phyloP scores from a whole-genome alignment of 306 rosid species.

The Prunus mongolica region DNA sequence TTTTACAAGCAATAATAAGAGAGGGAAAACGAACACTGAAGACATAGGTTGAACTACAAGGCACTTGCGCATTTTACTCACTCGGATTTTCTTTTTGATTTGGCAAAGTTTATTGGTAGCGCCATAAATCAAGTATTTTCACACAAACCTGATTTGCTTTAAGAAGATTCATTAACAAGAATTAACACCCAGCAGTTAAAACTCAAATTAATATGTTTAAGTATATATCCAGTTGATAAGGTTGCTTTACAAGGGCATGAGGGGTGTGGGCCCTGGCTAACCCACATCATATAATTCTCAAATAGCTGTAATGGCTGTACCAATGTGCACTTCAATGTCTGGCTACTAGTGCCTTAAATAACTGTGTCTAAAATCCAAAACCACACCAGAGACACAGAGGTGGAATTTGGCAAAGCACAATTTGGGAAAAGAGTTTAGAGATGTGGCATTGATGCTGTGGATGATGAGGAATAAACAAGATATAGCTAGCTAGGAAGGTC shows the following conservation, averaged over 20 bases:
- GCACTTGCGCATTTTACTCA: too few species aligned
- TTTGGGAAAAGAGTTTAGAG: not conserved
- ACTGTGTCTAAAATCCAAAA: not conserved
- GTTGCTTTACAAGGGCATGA: not conserved
- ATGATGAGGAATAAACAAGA: slow-evolving; percentile 36
- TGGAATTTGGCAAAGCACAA: slow-evolving; percentile 16
- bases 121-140: too few species aligned
- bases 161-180: too few species aligned
- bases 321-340: not conserved
- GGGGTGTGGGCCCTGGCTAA: not conserved
- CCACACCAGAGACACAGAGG: slow-evolving; percentile 1
- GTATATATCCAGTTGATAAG: not conserved
- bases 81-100: not conserved
- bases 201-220: too few species aligned
- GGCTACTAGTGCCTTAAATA: not conserved
- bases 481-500: too few species aligned
- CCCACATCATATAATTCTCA: not conserved
- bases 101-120: not conserved
- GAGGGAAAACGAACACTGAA: too few species aligned
- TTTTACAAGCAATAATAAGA: too few species aligned
- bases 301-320: not conserved
- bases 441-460: slow-evolving; percentile 41
- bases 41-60: too few species aligned
- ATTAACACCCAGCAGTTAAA: too few species aligned
- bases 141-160: too few species aligned